phyloP scores from a whole-genome alignment of 768 basidiomycete genomes.

The Boletus patriciae region DNA sequence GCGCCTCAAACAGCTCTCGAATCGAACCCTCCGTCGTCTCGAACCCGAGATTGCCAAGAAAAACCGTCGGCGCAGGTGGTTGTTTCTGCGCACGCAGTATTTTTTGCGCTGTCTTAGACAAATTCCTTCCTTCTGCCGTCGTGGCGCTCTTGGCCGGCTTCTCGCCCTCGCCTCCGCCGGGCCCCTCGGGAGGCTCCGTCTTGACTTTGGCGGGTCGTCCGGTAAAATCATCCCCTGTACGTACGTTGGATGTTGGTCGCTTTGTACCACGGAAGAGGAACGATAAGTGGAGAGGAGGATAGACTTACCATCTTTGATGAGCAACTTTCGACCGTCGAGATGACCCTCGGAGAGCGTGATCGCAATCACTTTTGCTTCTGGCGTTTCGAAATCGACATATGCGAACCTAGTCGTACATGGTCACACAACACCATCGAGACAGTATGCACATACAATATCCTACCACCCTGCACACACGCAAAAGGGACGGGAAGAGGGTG shows the following conservation, averaged over 20 bases:
- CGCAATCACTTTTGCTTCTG: conserved; percentile 71
- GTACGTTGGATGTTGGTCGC: neutral
- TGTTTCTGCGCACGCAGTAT: conserved; percentile 80
- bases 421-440: conserved; percentile 5
- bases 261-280: neutral
- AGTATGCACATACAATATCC: neutral
- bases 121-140: conserved; percentile 26
- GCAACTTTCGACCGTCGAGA: conserved; percentile 79
- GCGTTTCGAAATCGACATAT: conserved; percentile 88
- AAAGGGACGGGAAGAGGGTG: neutral
- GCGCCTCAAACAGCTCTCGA: conserved; percentile 69
- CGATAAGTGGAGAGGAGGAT: neutral
- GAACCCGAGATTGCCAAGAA: conserved; percentile 92
- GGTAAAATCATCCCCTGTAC: conserved; percentile 67
- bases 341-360: conserved; percentile 79
- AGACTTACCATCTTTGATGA: conserved; percentile 87
- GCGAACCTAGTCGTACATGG: conserved; percentile 65
- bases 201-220: conserved; percentile 58
- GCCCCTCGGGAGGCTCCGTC: conserved; percentile 31
- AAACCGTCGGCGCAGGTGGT: conserved; percentile 80
- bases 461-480: too few relatives aligned
- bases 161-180: conserved; percentile 25
- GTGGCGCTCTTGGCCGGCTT: conserved; percentile 28
- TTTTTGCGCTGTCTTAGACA: conserved; percentile 72
- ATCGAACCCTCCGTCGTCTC: conserved; percentile 81